Evolutionary conservation across 2,329 filamentous ascomycete species (phyloP).

Genomic region (Ceratocystis ficicola): DNA sequence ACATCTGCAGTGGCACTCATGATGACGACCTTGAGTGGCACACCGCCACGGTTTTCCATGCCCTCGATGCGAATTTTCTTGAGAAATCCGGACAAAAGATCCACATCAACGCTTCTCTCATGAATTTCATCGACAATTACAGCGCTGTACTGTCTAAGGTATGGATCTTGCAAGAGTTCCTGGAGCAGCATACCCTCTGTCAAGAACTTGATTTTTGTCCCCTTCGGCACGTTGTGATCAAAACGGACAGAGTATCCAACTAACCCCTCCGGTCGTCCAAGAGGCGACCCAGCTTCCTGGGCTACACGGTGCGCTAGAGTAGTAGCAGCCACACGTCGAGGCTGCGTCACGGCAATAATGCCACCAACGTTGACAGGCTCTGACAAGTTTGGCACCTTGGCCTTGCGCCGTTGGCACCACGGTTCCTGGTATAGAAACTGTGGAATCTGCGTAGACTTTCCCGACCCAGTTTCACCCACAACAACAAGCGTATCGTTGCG

Average conservation of each 20-base stretch:
- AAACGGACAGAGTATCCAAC: conserved; percentile 95
- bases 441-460: conserved; percentile 92
- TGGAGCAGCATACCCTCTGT: conserved; percentile 95
- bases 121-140: conserved; percentile 94
- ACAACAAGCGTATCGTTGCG: conserved; percentile 64
- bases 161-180: conserved; percentile 77
- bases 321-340: conserved; percentile 83
- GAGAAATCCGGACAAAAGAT: conserved; percentile 78
- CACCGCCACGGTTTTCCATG: conserved; percentile 52
- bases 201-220: conserved; percentile 81
- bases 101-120: conserved; percentile 88
- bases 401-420: conserved; percentile 59
- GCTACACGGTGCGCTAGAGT: conserved; percentile 81
- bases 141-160: conserved; percentile 73
- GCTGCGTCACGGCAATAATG: conserved; percentile 90
- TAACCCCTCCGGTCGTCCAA: conserved; percentile 33
- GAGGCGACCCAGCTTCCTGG: conserved; percentile 53
- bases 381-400: conserved; percentile 25
- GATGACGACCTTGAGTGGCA: conserved; percentile 74
- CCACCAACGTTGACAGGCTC: conserved; percentile 50
- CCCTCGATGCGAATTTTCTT: conserved; percentile 58
- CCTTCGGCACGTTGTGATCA: conserved; percentile 70
- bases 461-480: conserved; percentile 87
- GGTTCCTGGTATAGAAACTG: conserved; percentile 70
- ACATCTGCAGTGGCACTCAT: conserved; percentile 97